Percentiles rank a stretch among this genome's conserved stretches.
These are phyloP conservation scores for Lindgomyces ingoldianus DNA, from an alignment of 495 filamentous ascomycete species.

Conservation along the genomic window DNA sequence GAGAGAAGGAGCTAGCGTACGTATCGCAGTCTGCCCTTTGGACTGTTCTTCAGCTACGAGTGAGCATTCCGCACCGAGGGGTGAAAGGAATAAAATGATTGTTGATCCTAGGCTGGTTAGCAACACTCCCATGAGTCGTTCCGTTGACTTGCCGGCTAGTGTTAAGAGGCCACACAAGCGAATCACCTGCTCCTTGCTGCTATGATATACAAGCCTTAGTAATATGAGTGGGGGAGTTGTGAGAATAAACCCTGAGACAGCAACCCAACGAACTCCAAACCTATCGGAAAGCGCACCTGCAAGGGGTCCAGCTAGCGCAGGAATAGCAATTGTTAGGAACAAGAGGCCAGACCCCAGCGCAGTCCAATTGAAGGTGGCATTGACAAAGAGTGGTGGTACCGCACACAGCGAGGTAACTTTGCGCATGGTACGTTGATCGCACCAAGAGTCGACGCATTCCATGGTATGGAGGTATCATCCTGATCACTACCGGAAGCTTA, in stretches of 20 bases:
- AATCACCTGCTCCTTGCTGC: conserved; percentile 61
- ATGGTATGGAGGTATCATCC: conserved; percentile 14
- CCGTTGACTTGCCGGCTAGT: conserved; percentile 51
- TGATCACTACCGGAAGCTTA: conserved; percentile 8
- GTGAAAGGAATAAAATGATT: conserved; percentile 20
- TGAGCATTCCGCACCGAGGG: conserved; percentile 17
- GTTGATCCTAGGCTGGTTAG: conserved; percentile 8
- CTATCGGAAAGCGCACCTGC: conserved; percentile 62
- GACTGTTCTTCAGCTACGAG: conserved; percentile 15
- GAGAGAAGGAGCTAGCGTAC: conserved; percentile 20
- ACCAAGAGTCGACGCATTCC: background rate
- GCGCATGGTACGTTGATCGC: conserved; percentile 16
- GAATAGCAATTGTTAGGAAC: conserved; percentile 66
- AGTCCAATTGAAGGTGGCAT: conserved; percentile 63
- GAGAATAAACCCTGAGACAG: conserved; percentile 62
- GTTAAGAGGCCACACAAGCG: conserved; percentile 67
- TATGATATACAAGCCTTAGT: conserved; percentile 63
- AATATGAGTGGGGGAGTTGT: conserved; percentile 62
- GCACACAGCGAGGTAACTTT: conserved; percentile 54
- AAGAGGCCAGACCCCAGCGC: conserved; percentile 68
- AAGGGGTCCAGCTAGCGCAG: conserved; percentile 61
- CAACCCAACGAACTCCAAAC: conserved; percentile 61
- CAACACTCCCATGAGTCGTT: background rate
- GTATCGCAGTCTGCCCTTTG: conserved; percentile 8
- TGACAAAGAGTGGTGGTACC: conserved; percentile 65